Evolutionary conservation across 768 basidiomycete species (phyloP).

Genomic region (Amanita molliuscula): DNA sequence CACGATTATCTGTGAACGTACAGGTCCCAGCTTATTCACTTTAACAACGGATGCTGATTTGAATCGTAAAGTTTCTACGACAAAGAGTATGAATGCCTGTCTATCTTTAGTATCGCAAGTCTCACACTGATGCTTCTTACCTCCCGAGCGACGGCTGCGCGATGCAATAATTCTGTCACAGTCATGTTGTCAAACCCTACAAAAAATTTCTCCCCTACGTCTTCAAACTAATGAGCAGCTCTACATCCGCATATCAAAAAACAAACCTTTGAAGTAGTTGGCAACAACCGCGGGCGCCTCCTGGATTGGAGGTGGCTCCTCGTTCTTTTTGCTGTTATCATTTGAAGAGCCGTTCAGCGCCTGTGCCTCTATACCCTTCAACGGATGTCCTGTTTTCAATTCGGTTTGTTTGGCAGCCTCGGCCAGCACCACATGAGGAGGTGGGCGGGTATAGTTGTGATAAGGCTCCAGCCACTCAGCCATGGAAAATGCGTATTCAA

Average conservation of each 20-base stretch:
- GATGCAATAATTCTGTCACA: constrained; percentile 54
- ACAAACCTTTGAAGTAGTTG: constrained; percentile 52
- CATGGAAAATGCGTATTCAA: constrained; percentile 50
- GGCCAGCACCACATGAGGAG: constrained; percentile 56
- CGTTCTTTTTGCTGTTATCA: constrained; percentile 54
- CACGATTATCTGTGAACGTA: constrained; percentile 22
- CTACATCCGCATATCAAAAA: background rate
- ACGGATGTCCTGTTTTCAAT: constrained; percentile 56
- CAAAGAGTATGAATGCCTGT: constrained; percentile 68
- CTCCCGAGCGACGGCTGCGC: constrained; percentile 69
- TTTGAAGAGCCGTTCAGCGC: constrained; percentile 27
- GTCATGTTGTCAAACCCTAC: constrained; percentile 29
- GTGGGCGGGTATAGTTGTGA: constrained; percentile 65
- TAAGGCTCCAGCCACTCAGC: constrained; percentile 72
- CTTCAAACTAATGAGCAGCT: constrained; percentile 21
- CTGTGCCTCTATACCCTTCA: constrained; percentile 53
- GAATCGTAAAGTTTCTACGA: constrained; percentile 64
- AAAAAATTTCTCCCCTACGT: constrained; percentile 43
- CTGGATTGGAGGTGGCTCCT: constrained; percentile 55
- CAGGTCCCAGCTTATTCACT: constrained; percentile 61
- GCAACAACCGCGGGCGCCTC: constrained; percentile 46
- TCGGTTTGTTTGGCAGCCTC: constrained; percentile 68
- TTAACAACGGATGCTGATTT: constrained; percentile 61
- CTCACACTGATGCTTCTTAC: constrained; percentile 19
- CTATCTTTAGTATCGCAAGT: constrained; percentile 2